A percentile compares a stretch with the other conserved stretches of the same genome.
Evolutionary conservation across 2,329 filamentous ascomycete genomes (phyloP).

Genomic region (Lachnellula arida): DNA sequence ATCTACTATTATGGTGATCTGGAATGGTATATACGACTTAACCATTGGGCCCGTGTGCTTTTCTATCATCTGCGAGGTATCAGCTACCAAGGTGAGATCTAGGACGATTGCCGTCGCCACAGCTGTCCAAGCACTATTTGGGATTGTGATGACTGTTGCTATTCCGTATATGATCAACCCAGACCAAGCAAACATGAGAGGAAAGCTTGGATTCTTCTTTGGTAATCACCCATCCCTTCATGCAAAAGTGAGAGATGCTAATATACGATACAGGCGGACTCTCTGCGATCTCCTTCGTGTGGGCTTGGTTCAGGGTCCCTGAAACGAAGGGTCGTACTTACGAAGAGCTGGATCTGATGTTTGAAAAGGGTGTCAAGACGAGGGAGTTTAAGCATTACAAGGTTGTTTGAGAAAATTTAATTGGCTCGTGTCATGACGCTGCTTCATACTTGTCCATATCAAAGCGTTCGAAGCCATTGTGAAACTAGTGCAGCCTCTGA

Average conservation of each 20-base stretch:
- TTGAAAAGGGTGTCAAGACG: constrained; percentile 33
- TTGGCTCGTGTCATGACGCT: no score
- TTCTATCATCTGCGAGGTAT: constrained; percentile 4
- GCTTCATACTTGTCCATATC: no score
- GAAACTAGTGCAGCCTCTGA: no score
- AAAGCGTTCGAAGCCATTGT: no score
- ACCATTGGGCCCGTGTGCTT: constrained; percentile 13
- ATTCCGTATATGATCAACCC: constrained; percentile 39
- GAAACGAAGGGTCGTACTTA: constrained; percentile 42
- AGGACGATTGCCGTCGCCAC: constrained; percentile 20
- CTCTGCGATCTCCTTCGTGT: constrained; percentile 35
- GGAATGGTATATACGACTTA: constrained; percentile 37
- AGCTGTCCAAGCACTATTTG: neutral
- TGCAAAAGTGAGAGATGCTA: neutral
- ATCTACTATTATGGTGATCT: constrained; percentile 32
- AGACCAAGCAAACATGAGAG: constrained; percentile 35
- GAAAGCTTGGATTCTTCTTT: constrained; percentile 38
- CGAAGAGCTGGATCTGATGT: constrained; percentile 44
- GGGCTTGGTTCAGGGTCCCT: constrained; percentile 37
- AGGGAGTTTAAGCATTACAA: constrained; percentile 31
- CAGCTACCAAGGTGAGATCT: constrained; percentile 17
- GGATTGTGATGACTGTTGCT: constrained; percentile 29
- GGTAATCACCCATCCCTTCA: constrained; percentile 4
- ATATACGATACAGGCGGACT: constrained; percentile 32
- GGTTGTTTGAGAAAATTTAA: neutral